phyloP scores from a whole-genome alignment of 345 rosid species.

The Linum trigynum region DNA sequence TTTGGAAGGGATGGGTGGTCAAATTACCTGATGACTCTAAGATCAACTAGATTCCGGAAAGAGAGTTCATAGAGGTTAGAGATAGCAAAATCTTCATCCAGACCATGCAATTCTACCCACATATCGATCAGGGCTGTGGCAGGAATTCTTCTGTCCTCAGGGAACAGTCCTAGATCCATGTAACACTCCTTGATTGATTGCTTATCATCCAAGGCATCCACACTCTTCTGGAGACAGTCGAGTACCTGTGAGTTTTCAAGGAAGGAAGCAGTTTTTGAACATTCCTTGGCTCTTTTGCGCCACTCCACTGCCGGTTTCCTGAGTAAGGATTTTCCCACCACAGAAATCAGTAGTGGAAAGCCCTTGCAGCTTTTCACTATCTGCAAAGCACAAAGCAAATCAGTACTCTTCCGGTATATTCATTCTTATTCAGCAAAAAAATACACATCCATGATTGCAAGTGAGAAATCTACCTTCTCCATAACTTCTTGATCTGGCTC shows the following conservation, averaged over 20 bases:
- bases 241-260: conserved; percentile 8
- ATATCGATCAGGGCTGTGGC: conserved; percentile 26
- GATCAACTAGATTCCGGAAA: conserved; percentile 13
- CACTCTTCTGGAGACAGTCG: conserved; percentile 18
- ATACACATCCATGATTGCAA: not conserved
- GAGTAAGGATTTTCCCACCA: conserved; percentile 16
- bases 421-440: not conserved
- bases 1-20: too few species aligned
- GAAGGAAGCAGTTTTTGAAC: conserved; percentile 13
- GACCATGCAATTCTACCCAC: conserved; percentile 15
- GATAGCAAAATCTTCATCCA: conserved; percentile 14
- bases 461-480: conserved; percentile 13
- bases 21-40: conserved; percentile 6
- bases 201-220: conserved; percentile 19
- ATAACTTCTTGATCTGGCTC: conserved; percentile 4
- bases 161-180: conserved; percentile 50
- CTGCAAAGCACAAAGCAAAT: conserved; percentile 11
- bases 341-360: conserved; percentile 19
- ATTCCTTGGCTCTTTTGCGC: conserved; percentile 10
- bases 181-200: conserved; percentile 33
- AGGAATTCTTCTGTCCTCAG: conserved; percentile 46
- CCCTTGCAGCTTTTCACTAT: conserved; percentile 17
- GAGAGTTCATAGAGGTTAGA: conserved; percentile 15
- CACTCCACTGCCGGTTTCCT: conserved; percentile 16
- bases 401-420: not conserved